phyloP scores from a whole-genome alignment of 2,329 filamentous ascomycete species.

The Hymenotorrendiella dingleyae region DNA sequence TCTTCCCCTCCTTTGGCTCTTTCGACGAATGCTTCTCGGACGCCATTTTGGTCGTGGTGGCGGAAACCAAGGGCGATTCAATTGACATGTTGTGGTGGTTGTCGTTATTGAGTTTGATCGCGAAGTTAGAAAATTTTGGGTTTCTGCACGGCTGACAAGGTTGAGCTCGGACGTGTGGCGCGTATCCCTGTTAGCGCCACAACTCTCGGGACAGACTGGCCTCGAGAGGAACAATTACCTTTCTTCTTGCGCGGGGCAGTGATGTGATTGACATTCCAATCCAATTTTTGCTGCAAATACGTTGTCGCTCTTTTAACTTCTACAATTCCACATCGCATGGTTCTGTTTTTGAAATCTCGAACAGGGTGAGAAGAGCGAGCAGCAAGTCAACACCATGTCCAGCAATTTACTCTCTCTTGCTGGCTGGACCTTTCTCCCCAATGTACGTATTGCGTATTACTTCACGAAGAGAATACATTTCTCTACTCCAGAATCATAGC shows the following conservation, averaged over 20 bases:
- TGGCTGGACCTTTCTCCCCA: constrained; percentile 58
- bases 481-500: background rate
- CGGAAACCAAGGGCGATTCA: constrained; percentile 12
- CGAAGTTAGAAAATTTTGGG: constrained; percentile 11
- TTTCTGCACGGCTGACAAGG: constrained; percentile 13
- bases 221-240: background rate
- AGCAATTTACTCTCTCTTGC: constrained; percentile 44
- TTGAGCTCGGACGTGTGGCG: background rate
- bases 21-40: constrained; percentile 27
- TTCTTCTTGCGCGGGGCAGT: constrained; percentile 5
- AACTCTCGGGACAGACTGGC: constrained; percentile 8
- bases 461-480: background rate
- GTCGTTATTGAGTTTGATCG: background rate
- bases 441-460: constrained; percentile 37
- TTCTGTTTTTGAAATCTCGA: background rate
- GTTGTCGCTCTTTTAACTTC: background rate
- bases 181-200: constrained; percentile 16
- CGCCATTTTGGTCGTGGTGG: constrained; percentile 9
- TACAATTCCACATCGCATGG: background rate
- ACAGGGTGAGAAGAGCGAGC: background rate
- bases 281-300: too few species aligned
- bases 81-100: constrained; percentile 21
- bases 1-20: constrained; percentile 30
- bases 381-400: constrained; percentile 19
- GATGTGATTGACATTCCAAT: too few species aligned